Conservation (phyloP, 169 alveolate species). For the Plasmodium malariae region DNA sequence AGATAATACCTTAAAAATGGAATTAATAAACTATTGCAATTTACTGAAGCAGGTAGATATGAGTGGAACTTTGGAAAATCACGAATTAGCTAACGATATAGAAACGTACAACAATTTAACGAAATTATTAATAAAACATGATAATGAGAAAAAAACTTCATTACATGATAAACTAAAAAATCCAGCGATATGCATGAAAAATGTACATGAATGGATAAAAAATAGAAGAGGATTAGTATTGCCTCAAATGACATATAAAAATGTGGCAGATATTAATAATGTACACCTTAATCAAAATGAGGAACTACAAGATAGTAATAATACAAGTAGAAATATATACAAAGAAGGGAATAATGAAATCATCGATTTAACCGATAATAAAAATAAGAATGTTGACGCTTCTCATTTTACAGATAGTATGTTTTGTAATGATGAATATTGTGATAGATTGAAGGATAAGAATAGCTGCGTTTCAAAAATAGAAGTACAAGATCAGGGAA, state of each 20-base stretch:
- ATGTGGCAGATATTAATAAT: background rate
- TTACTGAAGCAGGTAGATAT: constrained; percentile 25
- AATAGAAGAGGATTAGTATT: constrained; percentile 43
- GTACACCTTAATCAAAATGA: background rate
- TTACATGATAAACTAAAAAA: constrained; percentile 11
- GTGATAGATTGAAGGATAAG: constrained; percentile 43
- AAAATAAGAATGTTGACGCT: background rate
- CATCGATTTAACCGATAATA: constrained; percentile 14
- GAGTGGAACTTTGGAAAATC: constrained; percentile 7
- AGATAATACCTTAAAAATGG: constrained; percentile 16
- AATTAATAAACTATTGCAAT: constrained; percentile 39
- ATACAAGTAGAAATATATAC: no score
- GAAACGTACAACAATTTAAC: constrained; percentile 24
- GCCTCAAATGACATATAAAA: background rate
- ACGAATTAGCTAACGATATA: constrained; percentile 8
- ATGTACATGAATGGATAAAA: constrained; percentile 33
- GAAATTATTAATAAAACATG: background rate
- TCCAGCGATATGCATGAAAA: constrained; percentile 31
- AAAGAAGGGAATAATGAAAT: constrained; percentile 14
- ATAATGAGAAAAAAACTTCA: background rate
- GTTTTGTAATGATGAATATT: constrained; percentile 44
- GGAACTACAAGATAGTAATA: no score
- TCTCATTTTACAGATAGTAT: constrained; percentile 4
- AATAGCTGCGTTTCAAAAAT: constrained; percentile 38
- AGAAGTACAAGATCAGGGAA: constrained; percentile 50